Percentiles rank a stretch among this genome's conserved stretches.
phyloP scores from a whole-genome alignment of 1,139 yeast genomes.

The Pichia sp. region DNA sequence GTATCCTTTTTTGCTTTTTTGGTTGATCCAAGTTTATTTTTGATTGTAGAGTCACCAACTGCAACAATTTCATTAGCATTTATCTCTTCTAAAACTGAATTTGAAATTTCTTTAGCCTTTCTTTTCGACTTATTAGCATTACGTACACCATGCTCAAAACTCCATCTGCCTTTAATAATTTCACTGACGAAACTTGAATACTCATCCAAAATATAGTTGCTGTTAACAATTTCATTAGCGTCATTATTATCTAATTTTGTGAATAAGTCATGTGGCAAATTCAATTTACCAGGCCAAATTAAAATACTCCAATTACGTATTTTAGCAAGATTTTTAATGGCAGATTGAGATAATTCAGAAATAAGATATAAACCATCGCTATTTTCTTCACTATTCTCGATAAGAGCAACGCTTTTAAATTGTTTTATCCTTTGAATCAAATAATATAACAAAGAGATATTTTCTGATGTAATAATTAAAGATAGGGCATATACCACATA shows the following conservation, averaged over 20 bases:
- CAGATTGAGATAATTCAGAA: slow-evolving; percentile 68
- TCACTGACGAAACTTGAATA: slow-evolving; percentile 1
- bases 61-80: background rate
- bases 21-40: background rate
- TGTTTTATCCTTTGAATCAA: slow-evolving; percentile 77
- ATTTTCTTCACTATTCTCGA: slow-evolving; percentile 29
- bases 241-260: slow-evolving; percentile 25
- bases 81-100: background rate
- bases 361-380: slow-evolving; percentile 44
- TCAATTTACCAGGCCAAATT: slow-evolving; percentile 77
- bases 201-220: slow-evolving; percentile 7
- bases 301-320: slow-evolving; percentile 61
- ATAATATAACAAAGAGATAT: slow-evolving; percentile 68
- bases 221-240: slow-evolving; percentile 4
- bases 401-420: slow-evolving; percentile 35
- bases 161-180: slow-evolving; percentile 12
- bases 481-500: slow-evolving; percentile 58
- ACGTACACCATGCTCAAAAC: slow-evolving; percentile 2
- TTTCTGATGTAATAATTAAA: slow-evolving; percentile 57
- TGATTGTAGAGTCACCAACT: background rate
- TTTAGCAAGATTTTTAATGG: slow-evolving; percentile 54
- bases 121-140: slow-evolving; percentile 2
- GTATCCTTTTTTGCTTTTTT: background rate
- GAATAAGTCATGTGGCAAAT: slow-evolving; percentile 60
- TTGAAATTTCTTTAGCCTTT: background rate